These are phyloP conservation scores for Corynascus novoguineensis DNA, from an alignment of 495 filamentous ascomycete genomes.

Conservation along the genomic window DNA sequence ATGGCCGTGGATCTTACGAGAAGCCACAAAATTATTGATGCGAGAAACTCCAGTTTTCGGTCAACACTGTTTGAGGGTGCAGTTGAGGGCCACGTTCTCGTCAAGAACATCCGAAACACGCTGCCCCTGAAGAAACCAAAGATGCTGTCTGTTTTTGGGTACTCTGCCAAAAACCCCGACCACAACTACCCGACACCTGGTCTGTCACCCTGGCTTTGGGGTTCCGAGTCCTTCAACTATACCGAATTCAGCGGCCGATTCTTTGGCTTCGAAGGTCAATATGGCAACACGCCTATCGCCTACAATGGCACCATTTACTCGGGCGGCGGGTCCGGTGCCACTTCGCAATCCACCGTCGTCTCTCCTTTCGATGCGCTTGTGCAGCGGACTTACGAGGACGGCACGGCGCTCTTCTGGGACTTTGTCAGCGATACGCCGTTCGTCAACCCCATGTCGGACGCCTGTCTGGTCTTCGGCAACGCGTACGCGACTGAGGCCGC, in stretches of 20 bases:
- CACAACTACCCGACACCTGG: constrained; percentile 30
- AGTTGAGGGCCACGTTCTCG: constrained; percentile 53
- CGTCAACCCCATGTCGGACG: constrained; percentile 51
- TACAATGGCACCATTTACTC: constrained; percentile 50
- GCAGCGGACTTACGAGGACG: constrained; percentile 48
- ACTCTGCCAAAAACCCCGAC: constrained; percentile 43
- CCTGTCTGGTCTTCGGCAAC: constrained; percentile 63
- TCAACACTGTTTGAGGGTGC: constrained; percentile 42
- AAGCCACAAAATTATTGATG: constrained; percentile 49
- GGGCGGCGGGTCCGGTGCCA: constrained; percentile 57
- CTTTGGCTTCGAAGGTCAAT: constrained; percentile 8
- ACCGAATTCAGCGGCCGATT: constrained; percentile 23
- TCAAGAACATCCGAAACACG: constrained; percentile 54
- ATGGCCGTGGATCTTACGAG: constrained; percentile 47
- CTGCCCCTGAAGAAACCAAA: constrained; percentile 50
- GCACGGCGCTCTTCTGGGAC: constrained; percentile 48
- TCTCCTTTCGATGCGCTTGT: constrained; percentile 57
- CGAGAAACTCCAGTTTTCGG: constrained; percentile 38
- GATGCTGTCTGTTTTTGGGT: constrained; percentile 48
- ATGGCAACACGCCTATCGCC: constrained; percentile 29
- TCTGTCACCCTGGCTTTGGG: constrained; percentile 40
- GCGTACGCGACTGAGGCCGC: constrained; percentile 52
- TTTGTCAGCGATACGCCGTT: constrained; percentile 34
- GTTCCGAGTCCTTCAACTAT: constrained; percentile 25
- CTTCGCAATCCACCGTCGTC: constrained; percentile 48